Conservation (phyloP, 129 eudicot genomes). For the Helichrysum umbraculigerum region DNA sequence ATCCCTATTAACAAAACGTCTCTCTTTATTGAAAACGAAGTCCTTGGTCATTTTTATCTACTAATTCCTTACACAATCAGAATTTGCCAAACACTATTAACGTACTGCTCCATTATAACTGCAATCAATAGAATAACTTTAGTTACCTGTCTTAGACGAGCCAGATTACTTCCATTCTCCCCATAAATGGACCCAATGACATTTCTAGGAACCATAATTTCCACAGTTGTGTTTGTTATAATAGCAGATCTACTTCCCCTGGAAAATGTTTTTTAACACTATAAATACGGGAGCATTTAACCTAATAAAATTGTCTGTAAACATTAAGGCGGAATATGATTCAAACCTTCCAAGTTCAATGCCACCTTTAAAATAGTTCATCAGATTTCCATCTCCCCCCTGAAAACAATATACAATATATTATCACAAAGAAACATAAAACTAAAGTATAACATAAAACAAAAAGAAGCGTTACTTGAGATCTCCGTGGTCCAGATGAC, state of each 20-base stretch:
- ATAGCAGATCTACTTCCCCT: conserved; percentile 60
- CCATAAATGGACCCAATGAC: conserved; percentile 58
- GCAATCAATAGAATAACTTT: neutral
- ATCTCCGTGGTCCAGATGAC: conserved; percentile 31
- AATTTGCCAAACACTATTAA: neutral
- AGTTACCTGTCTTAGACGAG: conserved; percentile 65
- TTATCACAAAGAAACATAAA: conserved; percentile 1
- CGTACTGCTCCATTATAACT: neutral
- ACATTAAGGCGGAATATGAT: neutral
- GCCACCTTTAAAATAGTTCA: conserved; percentile 52
- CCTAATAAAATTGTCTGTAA: neutral
- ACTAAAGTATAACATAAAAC: neutral
- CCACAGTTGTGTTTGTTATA: conserved; percentile 64
- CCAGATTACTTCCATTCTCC: conserved; percentile 70
- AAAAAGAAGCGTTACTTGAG: conserved; percentile 40
- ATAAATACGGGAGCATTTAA: neutral
- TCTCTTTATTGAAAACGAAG: neutral
- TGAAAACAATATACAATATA: conserved; percentile 25
- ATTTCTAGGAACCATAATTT: conserved; percentile 57
- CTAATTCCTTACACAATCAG: neutral
- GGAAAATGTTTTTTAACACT: conserved; percentile 20
- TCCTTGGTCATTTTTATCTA: neutral
- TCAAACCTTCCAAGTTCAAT: conserved; percentile 73
- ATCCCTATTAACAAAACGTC: neutral
- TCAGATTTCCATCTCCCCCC: conserved; percentile 37